Evolutionary conservation across 2,329 filamentous ascomycete species (phyloP).

Genomic region (Ophiostoma sp.): DNA sequence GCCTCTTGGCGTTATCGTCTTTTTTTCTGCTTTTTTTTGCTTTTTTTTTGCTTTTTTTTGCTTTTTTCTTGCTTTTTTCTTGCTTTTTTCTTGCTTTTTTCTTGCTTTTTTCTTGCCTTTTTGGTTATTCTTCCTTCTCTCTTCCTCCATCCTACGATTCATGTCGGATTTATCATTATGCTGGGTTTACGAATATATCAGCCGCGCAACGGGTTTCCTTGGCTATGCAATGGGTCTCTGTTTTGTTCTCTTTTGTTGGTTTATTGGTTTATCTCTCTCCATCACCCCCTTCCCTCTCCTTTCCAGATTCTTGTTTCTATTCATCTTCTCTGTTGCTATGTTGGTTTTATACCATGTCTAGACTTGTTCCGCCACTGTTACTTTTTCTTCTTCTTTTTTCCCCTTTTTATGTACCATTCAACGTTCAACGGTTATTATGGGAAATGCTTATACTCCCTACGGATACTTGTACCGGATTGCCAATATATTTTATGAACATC

Average conservation of each 20-base stretch:
- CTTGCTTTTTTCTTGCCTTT: slow-evolving; percentile 5
- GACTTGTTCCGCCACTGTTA: not conserved
- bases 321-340: slow-evolving; percentile 13
- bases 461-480: not conserved
- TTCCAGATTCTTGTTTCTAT: not conserved
- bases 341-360: not conserved
- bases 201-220: not conserved
- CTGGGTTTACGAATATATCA: not conserved
- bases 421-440: not conserved
- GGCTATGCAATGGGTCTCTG: slow-evolving; percentile 2
- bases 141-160: not conserved
- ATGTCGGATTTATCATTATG: not conserved
- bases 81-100: slow-evolving; percentile 9
- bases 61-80: slow-evolving; percentile 7
- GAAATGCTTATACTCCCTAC: too few relatives aligned
- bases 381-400: not conserved
- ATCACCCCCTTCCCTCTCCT: not conserved
- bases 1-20: too few relatives aligned
- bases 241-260: slow-evolving; percentile 15
- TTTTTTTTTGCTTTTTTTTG: not conserved
- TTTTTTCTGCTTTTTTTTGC: slow-evolving; percentile 10
- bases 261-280: not conserved
- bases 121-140: slow-evolving; percentile 17
- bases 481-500: not conserved
- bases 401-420: not conserved